A percentile compares a stretch with the other conserved stretches of the same genome.
Evolutionary conservation across 306 rosid species (phyloP).

Genomic region (Medicago lupulina): DNA sequence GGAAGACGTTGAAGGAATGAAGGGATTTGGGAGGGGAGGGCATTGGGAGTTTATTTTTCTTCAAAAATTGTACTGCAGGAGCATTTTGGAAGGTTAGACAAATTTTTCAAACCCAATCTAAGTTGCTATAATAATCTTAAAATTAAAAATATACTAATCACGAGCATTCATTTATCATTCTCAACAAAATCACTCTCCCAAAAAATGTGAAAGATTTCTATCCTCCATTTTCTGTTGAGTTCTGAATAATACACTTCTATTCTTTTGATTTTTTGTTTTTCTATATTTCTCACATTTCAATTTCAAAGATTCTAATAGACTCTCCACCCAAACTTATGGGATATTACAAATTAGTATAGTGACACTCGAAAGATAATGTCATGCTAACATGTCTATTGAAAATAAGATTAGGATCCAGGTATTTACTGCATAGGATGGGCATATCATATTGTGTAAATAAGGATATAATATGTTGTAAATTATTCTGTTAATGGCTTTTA

Average conservation of each 20-base stretch:
- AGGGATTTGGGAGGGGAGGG: no score
- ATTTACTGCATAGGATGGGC: neutral
- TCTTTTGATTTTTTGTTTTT: neutral
- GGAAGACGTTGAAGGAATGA: no score
- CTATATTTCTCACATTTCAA: neutral
- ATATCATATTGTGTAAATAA: neutral
- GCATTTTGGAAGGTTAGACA: no score
- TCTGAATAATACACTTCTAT: neutral
- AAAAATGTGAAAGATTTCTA: neutral
- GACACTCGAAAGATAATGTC: neutral
- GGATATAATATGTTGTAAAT: constrained; percentile 1
- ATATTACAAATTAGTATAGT: neutral
- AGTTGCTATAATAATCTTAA: no score
- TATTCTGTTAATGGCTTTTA: neutral
- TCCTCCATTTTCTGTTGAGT: neutral
- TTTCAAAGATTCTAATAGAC: neutral
- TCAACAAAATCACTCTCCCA: no score
- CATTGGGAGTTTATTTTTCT: no score
- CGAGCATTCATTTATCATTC: no score
- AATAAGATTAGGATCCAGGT: neutral
- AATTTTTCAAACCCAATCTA: no score
- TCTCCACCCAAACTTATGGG: neutral
- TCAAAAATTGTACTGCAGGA: no score
- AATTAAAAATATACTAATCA: no score
- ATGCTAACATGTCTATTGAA: constrained; percentile 23